A percentile compares a stretch with the other conserved stretches of the same genome.
Conservation (phyloP, 2,329 filamentous ascomycete genomes). For the Bipolaris victoriae region DNA sequence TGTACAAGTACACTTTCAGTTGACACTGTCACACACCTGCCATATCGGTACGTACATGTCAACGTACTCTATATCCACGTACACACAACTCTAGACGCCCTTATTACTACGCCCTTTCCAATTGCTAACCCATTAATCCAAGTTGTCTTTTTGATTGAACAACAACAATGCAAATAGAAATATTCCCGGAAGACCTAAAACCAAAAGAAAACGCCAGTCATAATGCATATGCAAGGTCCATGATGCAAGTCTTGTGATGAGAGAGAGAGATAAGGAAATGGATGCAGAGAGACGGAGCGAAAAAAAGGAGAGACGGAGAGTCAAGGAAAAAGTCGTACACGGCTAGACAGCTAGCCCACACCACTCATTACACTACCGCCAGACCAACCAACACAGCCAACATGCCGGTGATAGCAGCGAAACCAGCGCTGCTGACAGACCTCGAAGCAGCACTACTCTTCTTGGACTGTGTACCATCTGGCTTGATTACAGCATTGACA, state of each 20-base stretch:
- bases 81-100: no score
- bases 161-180: neutral
- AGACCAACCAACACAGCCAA: conserved; percentile 20
- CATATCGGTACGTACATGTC: no score
- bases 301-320: neutral
- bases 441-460: conserved; percentile 36
- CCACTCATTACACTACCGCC: conserved; percentile 5
- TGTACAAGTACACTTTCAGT: no score
- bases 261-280: neutral
- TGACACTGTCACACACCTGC: no score
- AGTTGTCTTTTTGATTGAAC: neutral
- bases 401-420: conserved; percentile 17
- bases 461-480: conserved; percentile 33
- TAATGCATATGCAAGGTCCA: conserved; percentile 20
- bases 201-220: conserved; percentile 12
- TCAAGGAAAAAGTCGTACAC: neutral
- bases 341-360: neutral
- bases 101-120: no score
- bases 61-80: no score
- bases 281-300: neutral
- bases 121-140: neutral
- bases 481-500: conserved; percentile 37
- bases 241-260: conserved; percentile 4
- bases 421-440: conserved; percentile 14
- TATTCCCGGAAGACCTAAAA: neutral